phyloP scores from a whole-genome alignment of 1,284 basidiomycete species.

The Cystodermella granulosa region DNA sequence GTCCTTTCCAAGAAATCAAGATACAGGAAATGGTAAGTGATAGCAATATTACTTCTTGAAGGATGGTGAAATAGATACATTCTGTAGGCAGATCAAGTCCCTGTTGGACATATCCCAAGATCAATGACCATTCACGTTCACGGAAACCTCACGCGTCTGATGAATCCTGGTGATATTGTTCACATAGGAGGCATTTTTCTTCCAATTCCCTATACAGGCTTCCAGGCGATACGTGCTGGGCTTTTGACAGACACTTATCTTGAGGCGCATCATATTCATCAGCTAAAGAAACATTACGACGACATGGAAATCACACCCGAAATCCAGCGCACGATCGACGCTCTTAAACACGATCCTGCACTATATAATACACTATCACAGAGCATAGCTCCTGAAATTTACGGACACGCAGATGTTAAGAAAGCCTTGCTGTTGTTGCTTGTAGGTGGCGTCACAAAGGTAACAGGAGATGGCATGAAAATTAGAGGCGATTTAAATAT shows the following conservation, averaged over 20 bases:
- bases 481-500: constrained; percentile 97
- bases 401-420: constrained; percentile 96
- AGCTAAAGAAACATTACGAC: constrained; percentile 96
- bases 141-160: constrained; percentile 81
- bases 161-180: constrained; percentile 96
- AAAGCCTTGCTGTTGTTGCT: constrained; percentile 92
- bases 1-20: constrained; percentile 97
- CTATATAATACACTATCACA: constrained; percentile 81
- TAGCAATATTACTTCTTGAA: neutral
- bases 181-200: constrained; percentile 68
- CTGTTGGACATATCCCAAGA: constrained; percentile 96
- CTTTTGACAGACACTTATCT: constrained; percentile 96
- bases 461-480: constrained; percentile 95
- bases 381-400: constrained; percentile 97
- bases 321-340: constrained; percentile 66
- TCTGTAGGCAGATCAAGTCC: constrained; percentile 93
- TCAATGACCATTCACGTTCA: constrained; percentile 96
- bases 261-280: constrained; percentile 85
- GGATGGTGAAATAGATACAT: constrained; percentile 12
- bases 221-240: constrained; percentile 73
- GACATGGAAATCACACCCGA: constrained; percentile 90
- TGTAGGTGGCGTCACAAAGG: constrained; percentile 93
- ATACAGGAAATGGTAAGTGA: constrained; percentile 91
- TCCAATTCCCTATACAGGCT: constrained; percentile 49
- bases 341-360: constrained; percentile 70